phyloP scores from a whole-genome alignment of 331 rosid species.

The Prunus yedoensis region DNA sequence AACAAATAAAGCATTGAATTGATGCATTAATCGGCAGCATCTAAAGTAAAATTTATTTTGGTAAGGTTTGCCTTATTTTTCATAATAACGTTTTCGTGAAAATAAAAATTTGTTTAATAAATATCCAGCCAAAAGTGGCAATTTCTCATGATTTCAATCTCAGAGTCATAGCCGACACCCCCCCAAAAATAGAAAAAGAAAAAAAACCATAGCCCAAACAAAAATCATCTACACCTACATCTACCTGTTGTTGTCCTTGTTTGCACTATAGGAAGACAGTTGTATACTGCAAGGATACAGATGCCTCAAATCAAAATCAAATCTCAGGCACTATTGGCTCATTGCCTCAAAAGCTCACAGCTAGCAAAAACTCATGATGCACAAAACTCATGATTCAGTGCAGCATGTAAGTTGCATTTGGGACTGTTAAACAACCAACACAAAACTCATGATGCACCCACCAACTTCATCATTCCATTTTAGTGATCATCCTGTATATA shows the following conservation, averaged over 20 bases:
- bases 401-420: no score
- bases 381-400: no score
- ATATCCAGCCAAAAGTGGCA: not conserved
- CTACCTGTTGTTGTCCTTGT: not conserved
- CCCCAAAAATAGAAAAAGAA: not conserved
- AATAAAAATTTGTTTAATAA: not conserved
- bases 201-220: not conserved
- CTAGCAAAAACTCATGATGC: not conserved
- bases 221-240: not conserved
- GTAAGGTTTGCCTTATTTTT: not conserved
- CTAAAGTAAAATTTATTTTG: not conserved
- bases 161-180: not conserved
- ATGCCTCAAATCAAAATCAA: not conserved
- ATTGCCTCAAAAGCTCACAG: not conserved
- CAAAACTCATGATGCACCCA: no score
- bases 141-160: not conserved
- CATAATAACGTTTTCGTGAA: not conserved
- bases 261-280: not conserved
- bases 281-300: conserved; percentile 3
- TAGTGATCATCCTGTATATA: no score
- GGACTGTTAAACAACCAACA: no score
- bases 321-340: not conserved
- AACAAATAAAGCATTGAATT: no score
- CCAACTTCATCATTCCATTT: no score
- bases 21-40: no score